These are phyloP conservation scores for Fusarium graminum DNA, from an alignment of 2,329 filamentous ascomycete species.

Conservation along the genomic window DNA sequence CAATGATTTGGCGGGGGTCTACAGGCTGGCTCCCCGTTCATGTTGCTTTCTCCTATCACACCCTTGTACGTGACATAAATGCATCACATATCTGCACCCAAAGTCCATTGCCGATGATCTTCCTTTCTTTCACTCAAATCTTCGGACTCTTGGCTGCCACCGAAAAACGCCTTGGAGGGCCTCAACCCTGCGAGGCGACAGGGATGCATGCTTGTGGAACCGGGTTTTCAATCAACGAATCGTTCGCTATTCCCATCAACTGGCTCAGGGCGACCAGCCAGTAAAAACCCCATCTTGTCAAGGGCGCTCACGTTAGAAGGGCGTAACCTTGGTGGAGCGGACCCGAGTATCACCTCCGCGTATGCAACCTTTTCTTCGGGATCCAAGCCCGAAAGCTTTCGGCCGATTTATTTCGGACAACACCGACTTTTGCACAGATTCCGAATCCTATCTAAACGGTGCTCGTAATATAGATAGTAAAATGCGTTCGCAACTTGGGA, in stretches of 20 bases:
- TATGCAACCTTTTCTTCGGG: conserved; percentile 10
- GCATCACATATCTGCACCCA: not conserved
- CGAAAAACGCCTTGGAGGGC: conserved; percentile 6
- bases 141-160: not conserved
- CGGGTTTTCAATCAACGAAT: not conserved
- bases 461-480: not conserved
- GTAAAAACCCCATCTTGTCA: not conserved
- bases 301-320: not conserved
- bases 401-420: conserved; percentile 35
- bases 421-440: conserved; percentile 20
- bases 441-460: conserved; percentile 2
- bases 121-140: not conserved
- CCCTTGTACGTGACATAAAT: not conserved
- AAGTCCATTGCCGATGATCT: not conserved
- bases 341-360: not conserved
- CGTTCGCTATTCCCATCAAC: conserved; percentile 5
- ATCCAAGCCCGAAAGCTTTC: conserved; percentile 26
- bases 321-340: not conserved
- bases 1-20: not conserved
- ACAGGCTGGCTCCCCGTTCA: not conserved
- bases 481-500: not conserved
- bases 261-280: not conserved
- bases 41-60: not conserved
- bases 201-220: conserved; percentile 3
- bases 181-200: not conserved